Percentiles rank a stretch among this genome's conserved stretches.
Conservation (phyloP, 2,329 filamentous ascomycete genomes). For the Harringtonia lauricola region DNA sequence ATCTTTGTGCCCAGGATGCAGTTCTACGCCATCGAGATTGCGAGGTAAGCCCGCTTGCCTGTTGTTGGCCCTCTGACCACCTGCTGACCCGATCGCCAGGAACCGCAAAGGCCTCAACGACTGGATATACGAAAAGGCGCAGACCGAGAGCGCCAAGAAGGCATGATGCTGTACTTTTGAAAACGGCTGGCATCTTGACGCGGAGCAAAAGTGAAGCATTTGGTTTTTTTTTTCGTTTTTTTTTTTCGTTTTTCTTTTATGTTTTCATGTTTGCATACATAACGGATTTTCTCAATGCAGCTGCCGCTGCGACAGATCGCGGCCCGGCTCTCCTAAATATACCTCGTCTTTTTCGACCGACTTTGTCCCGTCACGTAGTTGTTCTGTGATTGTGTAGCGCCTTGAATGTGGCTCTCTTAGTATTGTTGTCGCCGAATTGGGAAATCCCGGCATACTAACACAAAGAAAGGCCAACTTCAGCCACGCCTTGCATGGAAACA, state of each 20-base stretch:
- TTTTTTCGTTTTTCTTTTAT: neutral
- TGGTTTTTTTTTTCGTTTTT: neutral
- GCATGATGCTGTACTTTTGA: neutral
- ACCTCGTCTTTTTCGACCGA: no score
- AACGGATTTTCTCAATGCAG: no score
- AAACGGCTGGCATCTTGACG: no score
- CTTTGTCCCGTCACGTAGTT: neutral
- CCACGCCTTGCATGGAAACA: no score
- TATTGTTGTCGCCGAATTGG: constrained; percentile 1
- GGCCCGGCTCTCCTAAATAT: no score
- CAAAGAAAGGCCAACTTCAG: neutral
- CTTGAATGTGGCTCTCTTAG: no score
- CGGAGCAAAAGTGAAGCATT: neutral
- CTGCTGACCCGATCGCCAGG: constrained; percentile 56
- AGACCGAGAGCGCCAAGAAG: constrained; percentile 37
- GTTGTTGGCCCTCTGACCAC: neutral
- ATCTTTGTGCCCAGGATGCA: constrained; percentile 64
- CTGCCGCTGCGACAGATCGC: no score
- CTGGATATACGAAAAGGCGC: constrained; percentile 85
- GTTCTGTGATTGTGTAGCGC: no score
- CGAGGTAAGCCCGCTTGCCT: constrained; percentile 18
- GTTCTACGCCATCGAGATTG: constrained; percentile 44
- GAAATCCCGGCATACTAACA: neutral
- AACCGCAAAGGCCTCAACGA: constrained; percentile 88
- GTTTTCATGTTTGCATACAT: neutral